phyloP scores from a whole-genome alignment of 2,329 filamentous ascomycete genomes.

The Venturia effusa region DNA sequence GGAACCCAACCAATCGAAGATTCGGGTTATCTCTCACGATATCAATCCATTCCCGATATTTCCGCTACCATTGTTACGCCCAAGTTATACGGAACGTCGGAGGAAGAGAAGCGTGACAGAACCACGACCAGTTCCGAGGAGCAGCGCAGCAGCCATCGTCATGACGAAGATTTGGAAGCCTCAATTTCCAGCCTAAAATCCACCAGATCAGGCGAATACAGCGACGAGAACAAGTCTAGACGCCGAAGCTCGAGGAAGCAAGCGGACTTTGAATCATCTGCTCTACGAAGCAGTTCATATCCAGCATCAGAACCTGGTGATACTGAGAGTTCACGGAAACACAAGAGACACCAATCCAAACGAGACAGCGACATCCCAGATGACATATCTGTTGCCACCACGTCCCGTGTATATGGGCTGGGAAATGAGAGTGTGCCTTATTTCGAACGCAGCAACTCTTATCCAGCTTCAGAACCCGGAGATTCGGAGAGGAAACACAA shows the following conservation, averaged over 20 bases:
- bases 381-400: constrained; percentile 7
- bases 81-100: constrained; percentile 16
- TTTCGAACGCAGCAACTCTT: background rate
- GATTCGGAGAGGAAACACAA: constrained; percentile 19
- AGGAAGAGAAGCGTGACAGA: background rate
- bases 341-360: constrained; percentile 26
- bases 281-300: constrained; percentile 1
- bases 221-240: constrained; percentile 8
- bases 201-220: constrained; percentile 6
- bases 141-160: constrained; percentile 3
- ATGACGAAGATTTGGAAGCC: constrained; percentile 9
- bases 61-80: constrained; percentile 17
- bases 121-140: background rate
- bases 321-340: constrained; percentile 19
- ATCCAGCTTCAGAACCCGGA: constrained; percentile 6
- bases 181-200: constrained; percentile 1
- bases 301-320: constrained; percentile 7
- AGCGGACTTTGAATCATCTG: background rate
- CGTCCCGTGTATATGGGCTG: constrained; percentile 11
- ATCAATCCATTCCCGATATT: constrained; percentile 2
- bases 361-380: constrained; percentile 14
- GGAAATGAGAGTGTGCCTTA: background rate
- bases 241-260: constrained; percentile 2
- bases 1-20: background rate
- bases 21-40: constrained; percentile 6